Base-by-base conservation (phyloP, 2,329 filamentous ascomycete species). In the Fusarium veterinarium region DNA sequence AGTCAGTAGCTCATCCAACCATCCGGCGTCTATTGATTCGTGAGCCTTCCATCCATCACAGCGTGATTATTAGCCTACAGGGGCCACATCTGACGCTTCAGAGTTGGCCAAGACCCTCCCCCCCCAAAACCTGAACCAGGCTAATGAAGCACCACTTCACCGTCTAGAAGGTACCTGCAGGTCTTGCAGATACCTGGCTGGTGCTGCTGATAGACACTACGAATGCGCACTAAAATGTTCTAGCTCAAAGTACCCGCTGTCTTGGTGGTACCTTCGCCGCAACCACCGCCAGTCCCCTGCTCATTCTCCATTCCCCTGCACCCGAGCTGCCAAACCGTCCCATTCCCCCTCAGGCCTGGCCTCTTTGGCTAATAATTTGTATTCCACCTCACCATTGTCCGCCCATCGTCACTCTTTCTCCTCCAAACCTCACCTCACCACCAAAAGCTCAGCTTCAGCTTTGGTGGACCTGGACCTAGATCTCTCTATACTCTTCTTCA, bases 81-180 rank as follows among this genome's bases (percentile, higher is more conserved):
- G 75, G 75, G 44, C 30, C 31, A 46, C 74, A 72, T 74, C 71
- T 72, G 66, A 62, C 46, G 65, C 41, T 45, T 65, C 45, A 55
- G 72, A 64, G 58, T 46, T 67, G 66, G 66, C 69, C 75, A 75
- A 74, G 71, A 28, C 58, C 72, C 23, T 5, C 23, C 23, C 66
- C 68, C 69, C 69, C 74, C 30, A 35, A 72, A 72, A 77, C 75
- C 74, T 77, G 75, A 77, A 77, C 75, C 72, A 77, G 72, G 68
- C 74, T 77, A 76, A 74, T 53, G 46, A 62, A 55, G 48, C 61
- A 62, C 60, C 64, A 64, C 45, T 72, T 72, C 69, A 74, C 75
- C 63, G 61, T 73, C 62, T 53, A n/a, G 41, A 52, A 75, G 58
- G 75, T 77, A 77, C 56, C 64, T 69, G 46, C 40, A 49, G 48